A percentile compares a stretch with the other conserved stretches of the same genome.
phyloP scores from a whole-genome alignment of 176 grass and related monocot species.

The Eremochloa ophiuroides region DNA sequence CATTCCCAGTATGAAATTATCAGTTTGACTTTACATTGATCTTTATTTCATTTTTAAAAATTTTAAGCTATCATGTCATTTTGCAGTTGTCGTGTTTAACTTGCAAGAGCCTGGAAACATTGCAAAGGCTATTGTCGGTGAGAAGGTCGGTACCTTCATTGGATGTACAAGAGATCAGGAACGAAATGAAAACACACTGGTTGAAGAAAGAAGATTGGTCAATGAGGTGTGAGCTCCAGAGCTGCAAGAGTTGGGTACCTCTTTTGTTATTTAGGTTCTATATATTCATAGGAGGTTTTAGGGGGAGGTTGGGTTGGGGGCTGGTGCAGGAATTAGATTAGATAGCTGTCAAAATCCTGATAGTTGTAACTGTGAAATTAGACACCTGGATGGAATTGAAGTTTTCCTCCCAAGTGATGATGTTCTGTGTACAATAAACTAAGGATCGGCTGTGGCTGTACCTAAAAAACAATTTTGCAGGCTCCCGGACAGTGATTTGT shows the following conservation, averaged over 20 bases:
- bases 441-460: neutral
- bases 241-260: neutral
- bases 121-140: conserved; percentile 85
- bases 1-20: conserved; percentile 61
- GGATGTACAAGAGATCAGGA: conserved; percentile 37
- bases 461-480: neutral
- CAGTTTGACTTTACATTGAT: neutral
- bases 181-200: conserved; percentile 3
- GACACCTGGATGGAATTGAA: neutral
- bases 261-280: neutral
- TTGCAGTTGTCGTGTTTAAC: conserved; percentile 95
- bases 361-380: neutral
- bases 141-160: conserved; percentile 90
- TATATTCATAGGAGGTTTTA: neutral
- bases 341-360: conserved; percentile 9
- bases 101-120: conserved; percentile 89
- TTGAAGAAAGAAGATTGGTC: conserved; percentile 38
- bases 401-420: neutral
- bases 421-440: conserved; percentile 28
- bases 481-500: neutral
- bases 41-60: neutral
- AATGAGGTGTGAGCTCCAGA: conserved; percentile 44
- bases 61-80: neutral
- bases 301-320: neutral
- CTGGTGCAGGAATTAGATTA: conserved; percentile 19